Percentiles rank a stretch among this genome's conserved stretches.
phyloP scores from a whole-genome alignment of 139 green algal species.

The Microglena sp. region DNA sequence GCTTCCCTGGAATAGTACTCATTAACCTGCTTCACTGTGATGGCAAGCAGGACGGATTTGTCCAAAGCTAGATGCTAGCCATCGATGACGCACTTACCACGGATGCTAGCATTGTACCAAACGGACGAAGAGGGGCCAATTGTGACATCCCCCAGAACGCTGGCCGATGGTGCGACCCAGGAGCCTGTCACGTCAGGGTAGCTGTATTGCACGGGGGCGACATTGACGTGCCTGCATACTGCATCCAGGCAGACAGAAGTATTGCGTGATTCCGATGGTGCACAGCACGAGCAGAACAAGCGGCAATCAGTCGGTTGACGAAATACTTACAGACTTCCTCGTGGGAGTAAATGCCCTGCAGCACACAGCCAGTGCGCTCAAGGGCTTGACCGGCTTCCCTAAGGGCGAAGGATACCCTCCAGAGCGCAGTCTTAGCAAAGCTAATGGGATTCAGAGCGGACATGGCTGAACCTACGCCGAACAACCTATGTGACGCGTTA shows the following conservation, averaged over 20 bases:
- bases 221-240: background rate
- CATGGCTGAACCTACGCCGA: background rate
- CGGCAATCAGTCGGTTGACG: too few relatives aligned
- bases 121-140: constrained; percentile 73
- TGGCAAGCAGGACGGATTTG: too few relatives aligned
- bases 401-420: constrained; percentile 63
- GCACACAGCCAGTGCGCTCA: constrained; percentile 68
- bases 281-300: background rate
- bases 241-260: too few relatives aligned
- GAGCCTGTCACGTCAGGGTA: background rate
- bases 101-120: constrained; percentile 83
- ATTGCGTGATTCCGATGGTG: background rate
- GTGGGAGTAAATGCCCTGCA: constrained; percentile 83
- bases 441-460: constrained; percentile 21
- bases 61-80: too few relatives aligned
- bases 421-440: constrained; percentile 6
- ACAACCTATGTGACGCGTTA: background rate
- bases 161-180: background rate
- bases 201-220: background rate
- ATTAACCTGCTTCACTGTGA: too few relatives aligned
- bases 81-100: constrained; percentile 73
- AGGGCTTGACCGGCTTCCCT: constrained; percentile 89
- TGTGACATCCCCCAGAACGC: too few relatives aligned
- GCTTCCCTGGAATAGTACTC: too few relatives aligned
- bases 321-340: constrained; percentile 82